Evolutionary conservation across 768 basidiomycete species (phyloP).

Genomic region (Calocera cornea): DNA sequence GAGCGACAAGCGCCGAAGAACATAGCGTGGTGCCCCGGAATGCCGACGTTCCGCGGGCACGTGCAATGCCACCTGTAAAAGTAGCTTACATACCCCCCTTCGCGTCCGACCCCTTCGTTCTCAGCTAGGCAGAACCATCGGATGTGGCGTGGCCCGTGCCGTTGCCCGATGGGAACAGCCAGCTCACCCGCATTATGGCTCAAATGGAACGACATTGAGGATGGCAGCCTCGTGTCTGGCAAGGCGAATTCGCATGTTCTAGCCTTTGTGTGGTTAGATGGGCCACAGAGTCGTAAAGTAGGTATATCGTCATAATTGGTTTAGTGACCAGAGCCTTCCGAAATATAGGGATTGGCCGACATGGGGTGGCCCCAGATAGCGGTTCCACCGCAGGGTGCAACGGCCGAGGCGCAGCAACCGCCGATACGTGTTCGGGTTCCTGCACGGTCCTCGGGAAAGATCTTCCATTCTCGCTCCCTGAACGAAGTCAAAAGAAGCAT

Average conservation of each 20-base stretch:
- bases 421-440: not conserved
- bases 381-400: not conserved
- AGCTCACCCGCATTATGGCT: not conserved
- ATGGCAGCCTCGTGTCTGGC: not conserved
- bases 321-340: not conserved
- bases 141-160: not conserved
- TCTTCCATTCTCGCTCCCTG: not conserved
- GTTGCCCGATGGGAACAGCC: not conserved
- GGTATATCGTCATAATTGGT: not conserved
- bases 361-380: not conserved
- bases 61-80: not conserved
- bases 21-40: not conserved
- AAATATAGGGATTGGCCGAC: not conserved
- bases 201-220: not conserved
- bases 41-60: constrained; percentile 4
- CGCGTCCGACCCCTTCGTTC: constrained; percentile 3
- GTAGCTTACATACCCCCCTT: constrained; percentile 1
- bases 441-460: not conserved
- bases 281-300: not conserved
- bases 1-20: not conserved
- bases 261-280: not conserved
- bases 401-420: not conserved
- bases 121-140: not conserved
- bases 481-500: not conserved
- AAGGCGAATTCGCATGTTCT: not conserved